These are phyloP conservation scores for Paecilomyces dactylethromorphus DNA, from an alignment of 2,329 filamentous ascomycete genomes.

Conservation along the genomic window DNA sequence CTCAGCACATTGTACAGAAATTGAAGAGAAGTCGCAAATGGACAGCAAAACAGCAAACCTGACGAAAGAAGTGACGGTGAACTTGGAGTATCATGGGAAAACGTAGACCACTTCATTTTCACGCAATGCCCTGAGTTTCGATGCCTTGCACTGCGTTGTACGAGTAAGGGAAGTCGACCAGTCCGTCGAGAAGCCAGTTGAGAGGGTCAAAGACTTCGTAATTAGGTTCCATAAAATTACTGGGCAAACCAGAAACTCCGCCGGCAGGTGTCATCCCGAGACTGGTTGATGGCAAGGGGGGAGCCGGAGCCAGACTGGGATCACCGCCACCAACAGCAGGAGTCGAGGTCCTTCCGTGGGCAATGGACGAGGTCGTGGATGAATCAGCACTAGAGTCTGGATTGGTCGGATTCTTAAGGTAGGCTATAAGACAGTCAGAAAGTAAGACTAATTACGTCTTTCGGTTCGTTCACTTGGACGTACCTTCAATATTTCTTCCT, in stretches of 20 bases:
- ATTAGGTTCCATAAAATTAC: conserved; percentile 57
- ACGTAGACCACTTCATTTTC: conserved; percentile 1
- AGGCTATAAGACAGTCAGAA: conserved; percentile 36
- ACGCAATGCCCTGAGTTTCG: conserved; percentile 35
- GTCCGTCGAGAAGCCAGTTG: conserved; percentile 86
- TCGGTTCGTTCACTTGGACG: conserved; percentile 23
- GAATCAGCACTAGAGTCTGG: conserved; percentile 72
- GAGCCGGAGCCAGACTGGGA: conserved; percentile 37
- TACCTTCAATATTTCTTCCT: conserved; percentile 67
- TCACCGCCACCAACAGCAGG: conserved; percentile 33
- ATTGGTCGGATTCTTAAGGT: conserved; percentile 79
- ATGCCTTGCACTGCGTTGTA: conserved; percentile 51
- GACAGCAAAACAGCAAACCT: neutral
- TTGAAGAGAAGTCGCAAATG: neutral
- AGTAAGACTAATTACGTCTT: conserved; percentile 9
- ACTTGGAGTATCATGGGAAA: neutral
- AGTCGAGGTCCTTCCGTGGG: conserved; percentile 33
- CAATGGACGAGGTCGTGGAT: conserved; percentile 56
- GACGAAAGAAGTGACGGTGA: neutral
- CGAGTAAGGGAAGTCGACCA: conserved; percentile 71
- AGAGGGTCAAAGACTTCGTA: conserved; percentile 90
- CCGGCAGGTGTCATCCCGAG: conserved; percentile 22
- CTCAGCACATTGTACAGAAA: neutral
- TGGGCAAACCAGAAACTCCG: conserved; percentile 22
- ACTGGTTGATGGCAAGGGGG: conserved; percentile 23